Conservation (phyloP, 805 yeast genomes). For the Ogataea kodamae region DNA sequence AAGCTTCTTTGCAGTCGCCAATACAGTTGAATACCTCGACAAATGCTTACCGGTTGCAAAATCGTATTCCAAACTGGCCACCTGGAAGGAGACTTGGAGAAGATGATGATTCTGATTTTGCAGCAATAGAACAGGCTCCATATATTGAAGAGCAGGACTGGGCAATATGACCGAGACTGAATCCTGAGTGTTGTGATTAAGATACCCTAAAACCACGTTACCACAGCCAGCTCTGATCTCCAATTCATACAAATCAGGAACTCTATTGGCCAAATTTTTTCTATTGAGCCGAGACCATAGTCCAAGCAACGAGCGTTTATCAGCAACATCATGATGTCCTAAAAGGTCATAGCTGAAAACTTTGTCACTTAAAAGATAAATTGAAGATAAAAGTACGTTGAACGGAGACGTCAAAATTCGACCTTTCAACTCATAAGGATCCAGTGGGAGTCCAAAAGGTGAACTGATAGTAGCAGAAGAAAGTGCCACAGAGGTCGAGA, state of each 20-base stretch:
- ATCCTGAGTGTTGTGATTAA: constrained; percentile 28
- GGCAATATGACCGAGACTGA: constrained; percentile 49
- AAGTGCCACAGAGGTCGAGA: constrained; percentile 27
- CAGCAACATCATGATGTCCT: constrained; percentile 33
- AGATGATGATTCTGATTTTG: constrained; percentile 30
- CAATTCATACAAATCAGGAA: constrained; percentile 57
- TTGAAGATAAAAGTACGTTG: constrained; percentile 50
- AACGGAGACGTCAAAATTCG: constrained; percentile 52
- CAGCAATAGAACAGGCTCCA: constrained; percentile 56
- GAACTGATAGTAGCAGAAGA: constrained; percentile 40
- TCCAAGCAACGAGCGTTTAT: constrained; percentile 55
- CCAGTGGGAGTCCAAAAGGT: constrained; percentile 63
- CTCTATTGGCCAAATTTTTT: constrained; percentile 49
- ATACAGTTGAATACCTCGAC: constrained; percentile 60
- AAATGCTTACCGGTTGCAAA: constrained; percentile 47
- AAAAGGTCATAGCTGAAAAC: constrained; percentile 70
- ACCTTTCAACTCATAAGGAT: constrained; percentile 49
- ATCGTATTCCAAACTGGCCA: constrained; percentile 76
- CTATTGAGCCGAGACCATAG: constrained; percentile 57
- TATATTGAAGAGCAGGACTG: constrained; percentile 61
- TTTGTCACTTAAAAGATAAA: constrained; percentile 48
- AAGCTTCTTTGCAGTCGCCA: constrained; percentile 58
- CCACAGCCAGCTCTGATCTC: constrained; percentile 87
- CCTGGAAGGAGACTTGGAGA: constrained; percentile 64
- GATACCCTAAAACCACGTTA: constrained; percentile 70